Percentiles rank a stretch among this genome's conserved stretches.
These are phyloP conservation scores for Linderniella brevidens DNA, from an alignment of 257 asterid genomes.

Conservation along the genomic window DNA sequence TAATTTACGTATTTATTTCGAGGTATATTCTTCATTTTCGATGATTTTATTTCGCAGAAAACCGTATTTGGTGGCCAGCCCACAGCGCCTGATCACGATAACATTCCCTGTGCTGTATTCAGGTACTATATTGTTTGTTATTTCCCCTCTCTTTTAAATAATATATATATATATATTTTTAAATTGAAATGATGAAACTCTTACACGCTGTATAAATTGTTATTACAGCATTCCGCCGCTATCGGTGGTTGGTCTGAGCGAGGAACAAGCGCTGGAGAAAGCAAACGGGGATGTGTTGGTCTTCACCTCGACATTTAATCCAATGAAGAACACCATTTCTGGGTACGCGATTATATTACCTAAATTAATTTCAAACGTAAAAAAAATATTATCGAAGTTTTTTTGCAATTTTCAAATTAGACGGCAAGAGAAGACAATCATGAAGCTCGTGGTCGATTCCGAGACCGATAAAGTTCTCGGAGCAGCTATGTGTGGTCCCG, in stretches of 20 bases:
- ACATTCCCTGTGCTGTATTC: slow-evolving; percentile 82
- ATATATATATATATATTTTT: too few species aligned
- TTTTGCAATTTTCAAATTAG: slow-evolving; percentile 16
- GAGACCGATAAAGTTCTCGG: slow-evolving; percentile 90
- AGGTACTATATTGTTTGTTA: slow-evolving; percentile 24
- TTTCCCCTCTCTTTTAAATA: neutral
- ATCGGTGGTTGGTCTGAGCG: slow-evolving; percentile 77
- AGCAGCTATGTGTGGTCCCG: slow-evolving; percentile 98
- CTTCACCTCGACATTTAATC: slow-evolving; percentile 82
- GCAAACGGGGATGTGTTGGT: slow-evolving; percentile 57
- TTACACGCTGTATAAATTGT: slow-evolving; percentile 9
- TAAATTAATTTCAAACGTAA: too few species aligned
- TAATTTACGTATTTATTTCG: neutral
- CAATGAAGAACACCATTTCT: slow-evolving; percentile 93
- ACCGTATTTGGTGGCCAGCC: slow-evolving; percentile 86
- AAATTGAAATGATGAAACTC: neutral
- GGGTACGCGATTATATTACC: slow-evolving; percentile 67
- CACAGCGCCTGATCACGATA: slow-evolving; percentile 41
- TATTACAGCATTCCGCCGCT: slow-evolving; percentile 85
- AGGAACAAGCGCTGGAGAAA: slow-evolving; percentile 71
- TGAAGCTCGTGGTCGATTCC: slow-evolving; percentile 86
- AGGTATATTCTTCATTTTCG: neutral
- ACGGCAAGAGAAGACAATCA: slow-evolving; percentile 77
- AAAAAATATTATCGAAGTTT: slow-evolving; percentile 1
- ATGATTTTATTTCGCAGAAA: slow-evolving; percentile 34